Evolutionary conservation across 1,284 basidiomycete species (phyloP).

Genomic region (Somion occarium): DNA sequence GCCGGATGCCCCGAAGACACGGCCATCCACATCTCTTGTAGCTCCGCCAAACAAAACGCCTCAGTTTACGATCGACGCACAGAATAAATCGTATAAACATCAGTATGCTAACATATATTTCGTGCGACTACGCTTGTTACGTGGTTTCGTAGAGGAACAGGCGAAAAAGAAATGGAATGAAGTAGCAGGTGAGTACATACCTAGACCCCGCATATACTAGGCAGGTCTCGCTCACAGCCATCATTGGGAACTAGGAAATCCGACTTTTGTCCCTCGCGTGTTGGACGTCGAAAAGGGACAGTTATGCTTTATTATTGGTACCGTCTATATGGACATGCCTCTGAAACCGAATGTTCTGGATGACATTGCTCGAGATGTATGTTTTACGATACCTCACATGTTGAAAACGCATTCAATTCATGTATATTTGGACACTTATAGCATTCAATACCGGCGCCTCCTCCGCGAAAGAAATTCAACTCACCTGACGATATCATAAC

Average conservation of each 20-base stretch:
- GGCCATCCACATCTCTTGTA: conserved; percentile 19
- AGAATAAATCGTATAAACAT: conserved; percentile 70
- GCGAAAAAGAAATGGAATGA: conserved; percentile 67
- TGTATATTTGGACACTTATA: conserved; percentile 28
- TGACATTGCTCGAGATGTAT: conserved; percentile 89
- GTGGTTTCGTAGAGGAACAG: conserved; percentile 56
- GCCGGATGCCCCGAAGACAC: conserved; percentile 19
- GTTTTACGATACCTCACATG: conserved; percentile 25
- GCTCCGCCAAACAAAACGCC: conserved; percentile 35
- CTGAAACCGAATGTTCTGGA: conserved; percentile 96
- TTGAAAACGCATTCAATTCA: no score
- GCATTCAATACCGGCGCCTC: conserved; percentile 88
- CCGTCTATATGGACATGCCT: conserved; percentile 97
- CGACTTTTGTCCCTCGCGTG: conserved; percentile 76
- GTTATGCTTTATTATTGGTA: conserved; percentile 90
- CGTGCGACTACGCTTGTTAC: conserved; percentile 63
- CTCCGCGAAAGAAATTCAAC: conserved; percentile 68
- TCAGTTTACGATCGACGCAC: conserved; percentile 51
- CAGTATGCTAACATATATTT: conserved; percentile 96
- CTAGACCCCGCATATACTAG: no score
- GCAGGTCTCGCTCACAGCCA: background rate
- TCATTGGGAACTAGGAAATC: conserved; percentile 45
- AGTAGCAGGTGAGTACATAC: conserved; percentile 52
- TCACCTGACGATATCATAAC: conserved; percentile 80
- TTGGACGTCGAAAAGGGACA: conserved; percentile 85